Evolutionary conservation across 176 grass and related monocot genomes (phyloP).

Genomic region (Pharus latifolius): DNA sequence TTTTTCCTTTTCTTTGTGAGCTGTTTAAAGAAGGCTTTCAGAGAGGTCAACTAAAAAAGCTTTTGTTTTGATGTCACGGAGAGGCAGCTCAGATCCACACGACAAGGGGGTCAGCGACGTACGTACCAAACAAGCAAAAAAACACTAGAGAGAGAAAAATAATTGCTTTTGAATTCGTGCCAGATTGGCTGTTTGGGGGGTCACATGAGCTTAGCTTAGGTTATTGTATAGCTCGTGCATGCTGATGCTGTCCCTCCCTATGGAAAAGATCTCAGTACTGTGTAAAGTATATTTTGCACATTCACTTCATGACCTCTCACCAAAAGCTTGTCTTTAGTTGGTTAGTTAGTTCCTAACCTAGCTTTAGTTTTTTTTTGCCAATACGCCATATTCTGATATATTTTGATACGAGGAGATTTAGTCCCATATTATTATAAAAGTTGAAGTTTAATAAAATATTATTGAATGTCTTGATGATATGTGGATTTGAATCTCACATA

Average conservation of each 20-base stretch:
- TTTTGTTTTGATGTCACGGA: constrained; percentile 40
- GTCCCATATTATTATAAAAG: no score
- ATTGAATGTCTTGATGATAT: no score
- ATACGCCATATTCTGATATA: no score
- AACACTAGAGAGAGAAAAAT: not conserved
- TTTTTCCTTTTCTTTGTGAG: not conserved
- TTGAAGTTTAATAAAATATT: no score
- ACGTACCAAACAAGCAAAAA: constrained; percentile 15
- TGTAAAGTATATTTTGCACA: constrained; percentile 28
- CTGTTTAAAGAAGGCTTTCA: not conserved
- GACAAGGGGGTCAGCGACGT: constrained; percentile 26
- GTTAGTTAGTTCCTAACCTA: not conserved
- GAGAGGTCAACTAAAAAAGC: constrained; percentile 45
- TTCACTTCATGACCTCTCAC: constrained; percentile 30
- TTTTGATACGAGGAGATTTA: no score
- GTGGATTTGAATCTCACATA: no score
- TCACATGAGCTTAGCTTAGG: constrained; percentile 30
- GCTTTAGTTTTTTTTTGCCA: not conserved
- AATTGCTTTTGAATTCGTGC: constrained; percentile 27
- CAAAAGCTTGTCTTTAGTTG: constrained; percentile 19
- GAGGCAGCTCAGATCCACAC: constrained; percentile 28
- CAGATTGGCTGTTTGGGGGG: constrained; percentile 26
- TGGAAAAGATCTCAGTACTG: constrained; percentile 28
- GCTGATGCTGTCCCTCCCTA: no score
- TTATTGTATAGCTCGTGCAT: constrained; percentile 19